Base-by-base conservation (phyloP, 177 flowering plant genomes). In the Telopea speciosissima region DNA sequence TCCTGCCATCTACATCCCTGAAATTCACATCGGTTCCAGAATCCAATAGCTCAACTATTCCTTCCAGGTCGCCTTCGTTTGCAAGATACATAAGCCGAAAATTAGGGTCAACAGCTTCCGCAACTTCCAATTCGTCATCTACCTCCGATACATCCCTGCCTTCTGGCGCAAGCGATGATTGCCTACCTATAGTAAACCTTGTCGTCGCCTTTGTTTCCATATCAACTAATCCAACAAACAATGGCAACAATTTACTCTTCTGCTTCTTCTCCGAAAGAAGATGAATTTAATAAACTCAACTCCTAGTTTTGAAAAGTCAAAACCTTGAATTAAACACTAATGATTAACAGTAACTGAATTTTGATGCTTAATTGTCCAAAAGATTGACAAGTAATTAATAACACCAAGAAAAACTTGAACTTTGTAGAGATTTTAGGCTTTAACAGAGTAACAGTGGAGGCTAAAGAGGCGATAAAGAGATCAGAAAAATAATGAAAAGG, bases 1-100 rank as follows among this genome's bases (percentile, higher is more conserved):
- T 93, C 73, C 99, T 80, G 33, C 78, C 76, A 80, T 96, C 99
- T 22, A 82, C 85, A 67, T 96, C 98, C 16, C 79, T 69, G 69
- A 81, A 91, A 82, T 91, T 90, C 22, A 89, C 91, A 73, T 91
- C 84, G 9, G 78, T 69, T 0, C 92, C 98, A 0, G 86, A 81
- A 58, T 87, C 87, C 79, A 96, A 68, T 2, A 91, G 79, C 85
- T 91, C 93, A 71, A 71, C 66, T 0, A 96, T 85, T n/a, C 96
- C 95, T 1, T 91, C 90, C 79, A 91, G 40, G 70, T 96, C 97
- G 3, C 95, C 92, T 68, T 89, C 99, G 28, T 87, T 88, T 1
- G 89, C 90, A 60, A 82, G 67, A 70, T 85, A 96, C 99, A 96
- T 90, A 33, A 96, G 73, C 82, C 83, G 78, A 66, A 95, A 73